These are phyloP conservation scores for Colletotrichum godetiae DNA, from an alignment of 2,329 filamentous ascomycete genomes.

Conservation along the genomic window DNA sequence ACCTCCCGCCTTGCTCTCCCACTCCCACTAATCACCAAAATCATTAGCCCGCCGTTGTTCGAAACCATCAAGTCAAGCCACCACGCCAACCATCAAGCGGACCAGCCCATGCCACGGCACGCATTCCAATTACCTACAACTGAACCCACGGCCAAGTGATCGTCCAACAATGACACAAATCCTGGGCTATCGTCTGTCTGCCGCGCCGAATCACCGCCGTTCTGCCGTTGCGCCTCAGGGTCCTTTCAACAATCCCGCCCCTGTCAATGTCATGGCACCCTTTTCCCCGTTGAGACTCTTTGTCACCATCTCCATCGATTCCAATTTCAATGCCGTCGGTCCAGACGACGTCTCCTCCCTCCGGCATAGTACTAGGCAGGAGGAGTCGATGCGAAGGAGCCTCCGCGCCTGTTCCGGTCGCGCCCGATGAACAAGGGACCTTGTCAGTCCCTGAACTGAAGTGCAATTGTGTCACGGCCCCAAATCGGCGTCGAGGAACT, in stretches of 20 bases:
- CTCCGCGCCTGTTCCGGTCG: slow-evolving; percentile 1
- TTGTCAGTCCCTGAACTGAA: slow-evolving; percentile 6
- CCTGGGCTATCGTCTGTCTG: neutral
- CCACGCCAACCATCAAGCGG: neutral
- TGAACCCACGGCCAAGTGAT: neutral
- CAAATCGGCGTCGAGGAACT: neutral
- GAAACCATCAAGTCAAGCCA: neutral
- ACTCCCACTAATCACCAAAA: neutral
- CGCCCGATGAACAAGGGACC: slow-evolving; percentile 8
- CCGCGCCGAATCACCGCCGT: slow-evolving; percentile 3
- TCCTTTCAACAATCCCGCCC: neutral
- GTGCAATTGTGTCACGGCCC: neutral
- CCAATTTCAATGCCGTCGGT: slow-evolving; percentile 16
- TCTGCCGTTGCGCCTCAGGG: slow-evolving; percentile 4
- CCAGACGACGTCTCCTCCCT: neutral
- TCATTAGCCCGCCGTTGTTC: neutral
- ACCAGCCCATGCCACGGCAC: neutral
- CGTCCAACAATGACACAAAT: neutral
- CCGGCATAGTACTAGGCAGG: slow-evolving; percentile 4
- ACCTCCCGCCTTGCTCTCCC: neutral
- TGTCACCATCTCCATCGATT: neutral
- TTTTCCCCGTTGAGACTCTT: neutral
- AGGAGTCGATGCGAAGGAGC: neutral
- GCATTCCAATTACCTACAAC: neutral
- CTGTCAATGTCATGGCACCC: neutral